phyloP scores from a whole-genome alignment of 441 rosid species.

The Cnidoscolus chayamansa region DNA sequence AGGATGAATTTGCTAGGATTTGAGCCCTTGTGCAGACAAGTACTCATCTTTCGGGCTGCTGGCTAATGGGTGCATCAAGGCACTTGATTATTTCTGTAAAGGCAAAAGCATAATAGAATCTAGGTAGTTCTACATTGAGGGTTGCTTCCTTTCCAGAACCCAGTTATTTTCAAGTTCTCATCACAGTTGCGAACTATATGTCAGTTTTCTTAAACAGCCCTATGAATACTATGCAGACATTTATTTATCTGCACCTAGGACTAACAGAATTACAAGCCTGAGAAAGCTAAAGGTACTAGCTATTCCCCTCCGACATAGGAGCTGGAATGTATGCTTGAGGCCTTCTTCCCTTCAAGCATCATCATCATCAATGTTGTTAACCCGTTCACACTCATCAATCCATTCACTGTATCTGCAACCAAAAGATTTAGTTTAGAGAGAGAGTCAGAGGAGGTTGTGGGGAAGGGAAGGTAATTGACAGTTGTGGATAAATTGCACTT shows the following conservation, averaged over 20 bases:
- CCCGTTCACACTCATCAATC: slow-evolving; percentile 90
- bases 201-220: not conserved
- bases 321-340: slow-evolving; percentile 11
- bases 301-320: not conserved
- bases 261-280: slow-evolving; percentile 1
- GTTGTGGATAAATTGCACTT: slow-evolving; percentile 31
- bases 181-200: not conserved
- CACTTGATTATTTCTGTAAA: not conserved
- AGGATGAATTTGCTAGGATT: too few relatives aligned
- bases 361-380: slow-evolving; percentile 66
- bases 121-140: not conserved
- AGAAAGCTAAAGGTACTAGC: not conserved
- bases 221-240: not conserved
- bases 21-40: too few relatives aligned
- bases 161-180: not conserved
- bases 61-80: not conserved
- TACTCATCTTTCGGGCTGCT: too few relatives aligned
- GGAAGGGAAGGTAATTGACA: not conserved
- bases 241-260: not conserved
- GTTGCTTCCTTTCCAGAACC: not conserved
- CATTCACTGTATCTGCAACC: slow-evolving; percentile 55
- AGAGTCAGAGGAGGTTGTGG: not conserved
- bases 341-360: slow-evolving; percentile 41
- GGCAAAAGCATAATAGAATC: not conserved
- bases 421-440: not conserved